phyloP scores from a whole-genome alignment of 257 asterid species.

The Solanum bulbocastanum region DNA sequence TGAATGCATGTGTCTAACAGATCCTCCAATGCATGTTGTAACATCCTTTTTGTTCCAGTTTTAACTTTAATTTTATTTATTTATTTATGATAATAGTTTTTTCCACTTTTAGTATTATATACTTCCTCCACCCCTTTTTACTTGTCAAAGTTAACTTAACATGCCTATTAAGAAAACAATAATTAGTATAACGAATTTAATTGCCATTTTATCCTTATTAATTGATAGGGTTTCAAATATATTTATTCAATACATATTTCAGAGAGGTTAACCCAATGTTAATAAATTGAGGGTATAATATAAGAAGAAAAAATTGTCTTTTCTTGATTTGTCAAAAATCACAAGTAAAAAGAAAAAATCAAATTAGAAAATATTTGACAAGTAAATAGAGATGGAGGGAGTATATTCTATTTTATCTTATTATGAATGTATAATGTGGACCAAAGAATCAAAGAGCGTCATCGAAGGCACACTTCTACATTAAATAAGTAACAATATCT shows the following conservation, averaged over 20 bases:
- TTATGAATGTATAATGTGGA: background rate
- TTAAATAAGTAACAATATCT: background rate
- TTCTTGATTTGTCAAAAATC: background rate
- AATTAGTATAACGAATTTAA: no score
- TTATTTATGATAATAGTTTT: background rate
- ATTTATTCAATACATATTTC: background rate
- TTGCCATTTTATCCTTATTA: no score
- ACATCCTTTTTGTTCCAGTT: background rate
- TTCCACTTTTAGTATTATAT: background rate
- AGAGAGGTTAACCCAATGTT: background rate
- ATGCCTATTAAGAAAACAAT: no score
- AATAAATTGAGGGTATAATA: background rate
- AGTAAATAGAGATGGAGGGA: no score
- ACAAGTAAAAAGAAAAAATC: no score
- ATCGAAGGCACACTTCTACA: background rate
- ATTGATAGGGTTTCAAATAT: no score
- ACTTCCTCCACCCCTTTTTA: background rate
- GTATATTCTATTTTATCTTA: background rate
- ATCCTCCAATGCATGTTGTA: background rate
- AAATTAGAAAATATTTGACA: background rate
- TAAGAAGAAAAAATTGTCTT: no score
- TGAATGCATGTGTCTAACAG: background rate
- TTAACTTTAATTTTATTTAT: background rate
- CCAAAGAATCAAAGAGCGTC: background rate
- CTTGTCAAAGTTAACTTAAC: background rate